These are phyloP conservation scores for Phytopythium montanum DNA, from an alignment of 352 stramenopile genomes.

Conservation along the genomic window DNA sequence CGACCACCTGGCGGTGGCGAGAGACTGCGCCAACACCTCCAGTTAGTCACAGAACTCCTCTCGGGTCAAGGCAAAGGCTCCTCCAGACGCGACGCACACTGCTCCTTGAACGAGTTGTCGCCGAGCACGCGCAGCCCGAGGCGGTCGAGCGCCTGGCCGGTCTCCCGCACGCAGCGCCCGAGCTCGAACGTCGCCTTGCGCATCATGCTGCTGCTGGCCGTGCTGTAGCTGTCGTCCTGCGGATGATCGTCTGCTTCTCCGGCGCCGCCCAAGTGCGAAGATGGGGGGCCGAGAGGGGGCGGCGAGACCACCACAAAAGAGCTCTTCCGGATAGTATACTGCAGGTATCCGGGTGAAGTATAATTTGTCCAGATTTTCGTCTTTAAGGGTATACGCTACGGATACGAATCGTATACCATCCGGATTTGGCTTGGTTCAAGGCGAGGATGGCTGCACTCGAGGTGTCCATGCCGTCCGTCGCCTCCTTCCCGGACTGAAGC, in stretches of 20 bases:
- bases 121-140: conserved; percentile 88
- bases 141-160: conserved; percentile 94
- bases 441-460: no score
- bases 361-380: no score
- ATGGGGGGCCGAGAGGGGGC: neutral
- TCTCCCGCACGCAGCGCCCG: conserved; percentile 93
- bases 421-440: no score
- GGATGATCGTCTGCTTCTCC: neutral
- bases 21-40: conserved; percentile 70
- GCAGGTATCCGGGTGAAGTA: neutral
- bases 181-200: conserved; percentile 89
- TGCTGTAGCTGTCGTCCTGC: neutral
- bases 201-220: conserved; percentile 81
- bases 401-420: no score
- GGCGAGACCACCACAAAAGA: conserved; percentile 37
- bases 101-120: conserved; percentile 88
- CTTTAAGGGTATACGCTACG: no score
- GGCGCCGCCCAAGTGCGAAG: neutral
- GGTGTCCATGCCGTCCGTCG: no score
- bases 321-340: conserved; percentile 6
- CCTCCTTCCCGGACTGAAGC: no score
- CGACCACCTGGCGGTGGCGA: conserved; percentile 92
- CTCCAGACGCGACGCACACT: conserved; percentile 47
- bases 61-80: neutral
- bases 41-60: neutral